Conservation (phyloP, 2,329 filamentous ascomycete genomes). For the Biscogniauxia mediterranea region DNA sequence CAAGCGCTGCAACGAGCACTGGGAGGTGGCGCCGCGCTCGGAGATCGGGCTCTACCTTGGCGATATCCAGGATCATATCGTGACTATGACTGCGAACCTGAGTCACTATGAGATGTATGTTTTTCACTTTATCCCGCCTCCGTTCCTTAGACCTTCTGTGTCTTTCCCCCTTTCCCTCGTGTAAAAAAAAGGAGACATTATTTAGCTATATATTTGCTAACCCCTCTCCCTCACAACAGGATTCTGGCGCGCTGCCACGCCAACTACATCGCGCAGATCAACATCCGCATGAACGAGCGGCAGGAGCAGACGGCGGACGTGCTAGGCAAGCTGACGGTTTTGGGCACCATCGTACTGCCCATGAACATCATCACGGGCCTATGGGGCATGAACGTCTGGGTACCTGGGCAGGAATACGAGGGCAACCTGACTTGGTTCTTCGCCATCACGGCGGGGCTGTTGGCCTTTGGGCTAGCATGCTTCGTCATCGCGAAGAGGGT, state of each 20-base stretch:
- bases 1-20: constrained; percentile 96
- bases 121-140: not conserved
- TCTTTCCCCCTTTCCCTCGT: not conserved
- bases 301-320: constrained; percentile 95
- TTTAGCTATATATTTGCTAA: not conserved
- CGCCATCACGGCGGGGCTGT: constrained; percentile 69
- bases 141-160: not conserved
- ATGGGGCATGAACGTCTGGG: constrained; percentile 98
- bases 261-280: constrained; percentile 99
- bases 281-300: constrained; percentile 97
- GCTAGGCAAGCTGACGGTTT: constrained; percentile 87
- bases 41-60: constrained; percentile 98
- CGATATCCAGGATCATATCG: constrained; percentile 98
- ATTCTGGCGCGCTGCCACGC: constrained; percentile 87
- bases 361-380: constrained; percentile 99
- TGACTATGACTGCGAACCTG: constrained; percentile 97
- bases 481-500: constrained; percentile 81
- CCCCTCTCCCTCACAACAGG: constrained; percentile 43
- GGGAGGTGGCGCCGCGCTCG: constrained; percentile 90
- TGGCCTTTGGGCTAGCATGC: constrained; percentile 77
- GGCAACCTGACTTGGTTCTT: constrained; percentile 73
- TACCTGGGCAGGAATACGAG: constrained; percentile 85
- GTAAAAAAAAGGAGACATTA: no score
- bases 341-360: constrained; percentile 94
- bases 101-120: constrained; percentile 93